Evolutionary conservation across 148 eudicot genomes (phyloP), one percentile per base, ranked within the genome.

Genomic region (Chenopodium album): DNA sequence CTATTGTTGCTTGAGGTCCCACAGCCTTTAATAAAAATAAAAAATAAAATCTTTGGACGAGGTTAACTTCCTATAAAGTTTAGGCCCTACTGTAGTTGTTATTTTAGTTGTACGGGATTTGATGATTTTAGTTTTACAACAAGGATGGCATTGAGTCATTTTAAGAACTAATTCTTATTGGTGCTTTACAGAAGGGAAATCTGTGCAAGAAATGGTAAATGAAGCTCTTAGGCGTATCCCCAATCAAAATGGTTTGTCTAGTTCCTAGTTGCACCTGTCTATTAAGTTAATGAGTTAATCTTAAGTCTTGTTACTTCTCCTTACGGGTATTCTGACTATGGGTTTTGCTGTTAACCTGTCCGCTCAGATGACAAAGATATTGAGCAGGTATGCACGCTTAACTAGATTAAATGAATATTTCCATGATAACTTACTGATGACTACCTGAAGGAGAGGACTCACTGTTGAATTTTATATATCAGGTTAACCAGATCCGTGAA

Each of bases 401-500:
- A 59, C 37, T 20, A 26, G 8, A 41, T 46, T 29, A 19, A 63
- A 75, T 78, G 7, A 56, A 50, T 71, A 19, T 32, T 29, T 28
- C 67, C 28, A 67, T 67, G 67, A 26, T 72, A 75, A 54, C 12
- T 37, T 37, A 37, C 44, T 37, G 44, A 37, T 78, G 79, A 41
- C 63, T 66, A 46, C 52, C 59, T 48, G 66, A 69, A 56, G 65
- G 67, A 46, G 23, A 80, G 62, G 77, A 74, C 59, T 68, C n/a
- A 23, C 72, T 77, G 31, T 46, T 64, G 65, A 28, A 17, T 73
- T 62, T 63, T 68, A 1, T 84, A 32, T 77, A 48, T 78, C 92
- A 95, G 99, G 91, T 96, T 60, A 96, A 96, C 87, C 98, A 90
- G 90, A 96, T 96, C 79, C 94, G 99, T 56, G 92, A 96, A 60